Base-by-base conservation (phyloP, 2,329 filamentous ascomycete genomes). In the Talaromyces sp. region DNA sequence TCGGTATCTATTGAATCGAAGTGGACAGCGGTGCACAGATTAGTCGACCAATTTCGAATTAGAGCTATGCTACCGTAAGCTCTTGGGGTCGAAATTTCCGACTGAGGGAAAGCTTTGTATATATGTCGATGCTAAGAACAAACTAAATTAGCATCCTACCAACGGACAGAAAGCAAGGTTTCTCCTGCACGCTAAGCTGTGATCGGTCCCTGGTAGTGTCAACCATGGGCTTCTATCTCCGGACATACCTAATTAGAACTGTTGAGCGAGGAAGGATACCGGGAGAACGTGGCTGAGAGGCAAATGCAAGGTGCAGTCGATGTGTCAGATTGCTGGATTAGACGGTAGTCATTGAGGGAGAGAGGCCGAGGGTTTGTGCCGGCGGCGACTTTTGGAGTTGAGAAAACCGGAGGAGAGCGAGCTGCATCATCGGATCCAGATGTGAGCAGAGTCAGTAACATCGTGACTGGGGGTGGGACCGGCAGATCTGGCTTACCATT, bases 101-200 rank as follows among this genome's bases (percentile, higher is more conserved):
- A 33, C 25, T 33, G 6, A 33, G n/a, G 48, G 28, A 52, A 52
- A 52, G 48, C n/a, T 35, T 21, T 16, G 11, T 23, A 50, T 50
- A 28, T 48, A 50, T 50, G 25, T 54, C n/a, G 18, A 44, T 35
- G 12, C 9, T 33, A 18, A 12, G 16, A 35, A 23, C 9, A 3
- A 54, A 54, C 31, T 37, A 54, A 54, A 54, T 54, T 54, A 54
- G 50, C 50, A 54, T 21, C 25, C 28, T 50, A 31, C 25, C n/a
- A 50, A 11, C 12, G 21, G 12, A 28, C n/a, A 37, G 12, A 56
- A 56, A 40, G 37, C 52, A 58, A 25, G 48, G 56, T 58, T 50
- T 25, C 18, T 21, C 44, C 44, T 61, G 48, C 46, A 55, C 59
- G 48, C 48, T 61, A 61, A 52, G 57, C 46, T 54, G 35, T 61